Percentiles rank a stretch among this genome's conserved stretches.
Conservation (phyloP, 805 yeast genomes). For the Brettanomyces sp. region DNA sequence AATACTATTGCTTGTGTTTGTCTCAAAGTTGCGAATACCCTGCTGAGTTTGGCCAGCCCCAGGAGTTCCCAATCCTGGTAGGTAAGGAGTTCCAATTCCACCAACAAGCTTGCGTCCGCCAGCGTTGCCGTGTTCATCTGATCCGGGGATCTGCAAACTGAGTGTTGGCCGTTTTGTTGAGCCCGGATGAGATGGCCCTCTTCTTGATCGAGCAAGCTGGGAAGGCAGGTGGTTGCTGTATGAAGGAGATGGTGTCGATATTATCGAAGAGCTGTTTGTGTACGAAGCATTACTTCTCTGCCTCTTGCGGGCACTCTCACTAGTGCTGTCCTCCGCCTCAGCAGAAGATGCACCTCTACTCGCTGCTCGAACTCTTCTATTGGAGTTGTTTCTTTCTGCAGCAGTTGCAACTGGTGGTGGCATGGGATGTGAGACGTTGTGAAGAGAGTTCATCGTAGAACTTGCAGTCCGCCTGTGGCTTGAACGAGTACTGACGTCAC, state of each 20-base stretch:
- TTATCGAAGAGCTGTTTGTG: no score
- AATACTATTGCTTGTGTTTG: neutral
- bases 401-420: neutral
- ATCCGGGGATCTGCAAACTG: slow-evolving; percentile 52
- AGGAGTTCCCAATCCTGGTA: slow-evolving; percentile 3
- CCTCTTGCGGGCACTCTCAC: no score
- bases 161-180: slow-evolving; percentile 40
- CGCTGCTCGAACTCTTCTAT: no score
- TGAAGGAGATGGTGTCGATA: slow-evolving; percentile 1
- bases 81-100: neutral
- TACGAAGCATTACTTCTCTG: no score
- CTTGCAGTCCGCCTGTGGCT: slow-evolving; percentile 4
- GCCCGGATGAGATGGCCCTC: neutral
- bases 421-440: neutral
- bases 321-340: no score
- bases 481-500: neutral
- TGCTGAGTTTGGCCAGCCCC: neutral
- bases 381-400: no score
- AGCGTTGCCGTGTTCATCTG: slow-evolving; percentile 13
- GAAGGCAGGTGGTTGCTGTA: neutral
- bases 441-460: slow-evolving; percentile 1
- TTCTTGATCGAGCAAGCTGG: neutral
- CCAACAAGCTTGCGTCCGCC: neutral
- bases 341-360: no score
- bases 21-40: neutral